phyloP scores from a whole-genome alignment of 202 grass and related monocot species.

The Miscanthus sacchariflorus region DNA sequence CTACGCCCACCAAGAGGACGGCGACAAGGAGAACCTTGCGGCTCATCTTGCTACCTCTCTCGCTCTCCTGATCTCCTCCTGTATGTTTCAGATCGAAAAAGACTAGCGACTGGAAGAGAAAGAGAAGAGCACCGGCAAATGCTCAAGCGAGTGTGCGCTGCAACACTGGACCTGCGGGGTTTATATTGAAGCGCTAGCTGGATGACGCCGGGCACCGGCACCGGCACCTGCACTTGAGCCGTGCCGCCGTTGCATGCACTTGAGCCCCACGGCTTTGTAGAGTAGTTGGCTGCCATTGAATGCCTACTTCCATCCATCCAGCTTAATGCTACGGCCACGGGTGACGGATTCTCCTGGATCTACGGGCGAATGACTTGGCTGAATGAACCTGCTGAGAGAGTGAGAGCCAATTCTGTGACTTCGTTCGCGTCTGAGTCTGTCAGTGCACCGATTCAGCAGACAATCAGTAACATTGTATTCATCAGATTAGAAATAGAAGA shows the following conservation, averaged over 20 bases:
- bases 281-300: slow-evolving; percentile 38
- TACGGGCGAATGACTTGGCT: background rate
- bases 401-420: background rate
- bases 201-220: background rate
- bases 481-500: background rate
- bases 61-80: background rate
- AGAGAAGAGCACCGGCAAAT: slow-evolving; percentile 28
- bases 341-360: background rate
- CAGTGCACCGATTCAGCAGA: background rate
- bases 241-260: no score
- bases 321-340: background rate
- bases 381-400: background rate
- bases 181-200: slow-evolving; percentile 24
- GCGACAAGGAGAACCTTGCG: slow-evolving; percentile 57
- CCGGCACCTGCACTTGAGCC: background rate
- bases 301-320: slow-evolving; percentile 29
- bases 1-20: slow-evolving; percentile 62
- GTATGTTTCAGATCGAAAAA: background rate
- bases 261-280: slow-evolving; percentile 11
- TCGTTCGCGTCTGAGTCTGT: background rate
- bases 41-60: slow-evolving; percentile 25
- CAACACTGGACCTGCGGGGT: slow-evolving; percentile 14
- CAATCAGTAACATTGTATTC: background rate
- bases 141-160: slow-evolving; percentile 35
- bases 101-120: background rate